Percentiles rank a stretch among this genome's conserved stretches.
These are phyloP conservation scores for Acacia pycnantha DNA, from an alignment of 331 rosid species.

Conservation along the genomic window DNA sequence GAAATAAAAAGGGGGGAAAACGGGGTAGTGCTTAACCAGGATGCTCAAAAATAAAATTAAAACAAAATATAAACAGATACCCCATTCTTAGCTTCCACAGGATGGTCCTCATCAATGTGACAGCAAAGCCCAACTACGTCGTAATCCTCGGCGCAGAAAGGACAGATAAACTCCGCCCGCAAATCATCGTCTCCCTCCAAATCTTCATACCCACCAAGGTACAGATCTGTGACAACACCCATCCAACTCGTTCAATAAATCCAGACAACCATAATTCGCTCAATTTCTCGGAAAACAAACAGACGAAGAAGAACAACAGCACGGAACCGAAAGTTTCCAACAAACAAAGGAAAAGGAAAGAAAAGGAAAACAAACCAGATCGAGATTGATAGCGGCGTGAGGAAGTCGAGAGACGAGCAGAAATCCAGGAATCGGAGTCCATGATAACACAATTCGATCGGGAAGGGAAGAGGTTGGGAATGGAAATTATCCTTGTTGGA, in stretches of 20 bases:
- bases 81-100: conserved; percentile 77
- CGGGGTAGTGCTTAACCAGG: background rate
- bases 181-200: conserved; percentile 61
- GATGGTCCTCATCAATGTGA: conserved; percentile 93
- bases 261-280: background rate
- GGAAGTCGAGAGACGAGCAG: conserved; percentile 45
- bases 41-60: background rate
- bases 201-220: conserved; percentile 52
- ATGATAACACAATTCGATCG: conserved; percentile 9
- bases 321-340: background rate
- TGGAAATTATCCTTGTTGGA: background rate
- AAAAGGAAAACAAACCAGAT: conserved; percentile 51
- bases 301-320: background rate
- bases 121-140: conserved; percentile 93
- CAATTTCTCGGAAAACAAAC: conserved; percentile 11
- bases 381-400: conserved; percentile 73
- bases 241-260: background rate
- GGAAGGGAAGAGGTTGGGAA: background rate
- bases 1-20: background rate
- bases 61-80: conserved; percentile 30
- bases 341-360: background rate
- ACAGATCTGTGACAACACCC: conserved; percentile 55
- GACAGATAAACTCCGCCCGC: conserved; percentile 75
- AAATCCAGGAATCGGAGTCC: conserved; percentile 79
- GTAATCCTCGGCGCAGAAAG: conserved; percentile 85